Percentiles rank a stretch among this genome's conserved stretches.
These are phyloP conservation scores for Barnettozyma wickerhamii DNA, from an alignment of 805 yeast genomes.

Conservation along the genomic window DNA sequence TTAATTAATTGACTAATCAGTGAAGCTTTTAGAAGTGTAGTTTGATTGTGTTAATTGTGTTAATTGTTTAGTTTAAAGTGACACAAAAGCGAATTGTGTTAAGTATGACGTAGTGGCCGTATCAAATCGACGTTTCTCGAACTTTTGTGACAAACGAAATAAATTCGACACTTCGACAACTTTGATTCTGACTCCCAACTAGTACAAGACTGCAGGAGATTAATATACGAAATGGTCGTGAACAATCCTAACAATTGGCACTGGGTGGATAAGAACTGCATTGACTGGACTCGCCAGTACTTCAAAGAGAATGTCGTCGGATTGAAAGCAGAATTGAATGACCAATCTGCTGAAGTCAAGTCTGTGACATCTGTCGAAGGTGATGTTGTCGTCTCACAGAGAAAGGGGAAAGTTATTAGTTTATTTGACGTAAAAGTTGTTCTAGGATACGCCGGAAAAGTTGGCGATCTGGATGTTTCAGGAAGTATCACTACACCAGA, in stretches of 20 bases:
- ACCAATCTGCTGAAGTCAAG: slow-evolving; percentile 30
- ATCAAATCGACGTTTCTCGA: too few relatives aligned
- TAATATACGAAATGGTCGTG: slow-evolving; percentile 90
- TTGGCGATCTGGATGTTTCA: slow-evolving; percentile 36
- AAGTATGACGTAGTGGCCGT: too few relatives aligned
- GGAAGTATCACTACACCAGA: slow-evolving; percentile 89
- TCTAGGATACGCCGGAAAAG: slow-evolving; percentile 50
- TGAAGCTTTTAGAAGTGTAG: too few relatives aligned
- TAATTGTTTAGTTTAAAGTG: too few relatives aligned
- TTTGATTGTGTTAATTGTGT: too few relatives aligned
- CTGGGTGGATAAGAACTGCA: slow-evolving; percentile 98
- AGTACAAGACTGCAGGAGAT: neutral
- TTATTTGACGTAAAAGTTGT: slow-evolving; percentile 76
- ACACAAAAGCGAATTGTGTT: too few relatives aligned
- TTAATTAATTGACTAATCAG: too few relatives aligned
- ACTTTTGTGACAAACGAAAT: too few relatives aligned
- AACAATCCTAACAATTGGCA: slow-evolving; percentile 99
- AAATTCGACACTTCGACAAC: neutral
- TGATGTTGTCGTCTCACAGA: slow-evolving; percentile 94
- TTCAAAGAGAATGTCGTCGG: slow-evolving; percentile 60
- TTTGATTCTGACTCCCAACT: neutral
- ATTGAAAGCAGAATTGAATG: slow-evolving; percentile 25
- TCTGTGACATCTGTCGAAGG: slow-evolving; percentile 62
- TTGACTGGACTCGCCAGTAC: slow-evolving; percentile 83
- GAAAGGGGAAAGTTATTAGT: slow-evolving; percentile 94